Evolutionary conservation across 23 red algal species (phyloP).

Genomic region (Gracilaria gracilis): DNA sequence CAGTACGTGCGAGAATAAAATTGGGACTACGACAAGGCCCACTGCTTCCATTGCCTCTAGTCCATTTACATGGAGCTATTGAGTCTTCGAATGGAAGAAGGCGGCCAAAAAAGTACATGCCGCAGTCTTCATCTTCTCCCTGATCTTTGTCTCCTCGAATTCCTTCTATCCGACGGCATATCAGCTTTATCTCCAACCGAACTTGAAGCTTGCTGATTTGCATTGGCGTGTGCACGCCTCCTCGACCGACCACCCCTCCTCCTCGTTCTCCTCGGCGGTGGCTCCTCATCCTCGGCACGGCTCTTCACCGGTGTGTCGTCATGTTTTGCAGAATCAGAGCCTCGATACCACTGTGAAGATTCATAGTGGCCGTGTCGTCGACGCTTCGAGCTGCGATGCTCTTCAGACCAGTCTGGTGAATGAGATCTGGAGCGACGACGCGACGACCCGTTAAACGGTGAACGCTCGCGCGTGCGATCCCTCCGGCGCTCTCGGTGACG

Average conservation of each 20-base stretch:
- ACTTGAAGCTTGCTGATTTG: constrained; percentile 1
- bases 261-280: background rate
- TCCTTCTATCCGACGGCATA: constrained; percentile 2
- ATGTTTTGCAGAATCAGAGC: constrained; percentile 9
- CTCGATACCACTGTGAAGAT: background rate
- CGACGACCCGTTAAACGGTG: constrained; percentile 10
- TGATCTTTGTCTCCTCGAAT: constrained; percentile 18
- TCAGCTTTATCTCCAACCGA: constrained; percentile 12
- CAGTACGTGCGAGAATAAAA: background rate
- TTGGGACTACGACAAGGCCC: background rate
- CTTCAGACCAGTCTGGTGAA: constrained; percentile 38
- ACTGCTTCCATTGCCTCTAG: constrained; percentile 11
- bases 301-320: constrained; percentile 4
- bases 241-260: constrained; percentile 36
- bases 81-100: no score
- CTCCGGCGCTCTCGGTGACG: constrained; percentile 25
- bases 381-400: constrained; percentile 29
- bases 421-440: constrained; percentile 25
- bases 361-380: constrained; percentile 35
- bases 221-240: constrained; percentile 21
- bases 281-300: constrained; percentile 13
- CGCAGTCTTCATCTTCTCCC: background rate
- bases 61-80: background rate
- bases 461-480: constrained; percentile 30
- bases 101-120: no score